Conservation (phyloP, 139 green algal species). For the Picochlorum sp. region DNA sequence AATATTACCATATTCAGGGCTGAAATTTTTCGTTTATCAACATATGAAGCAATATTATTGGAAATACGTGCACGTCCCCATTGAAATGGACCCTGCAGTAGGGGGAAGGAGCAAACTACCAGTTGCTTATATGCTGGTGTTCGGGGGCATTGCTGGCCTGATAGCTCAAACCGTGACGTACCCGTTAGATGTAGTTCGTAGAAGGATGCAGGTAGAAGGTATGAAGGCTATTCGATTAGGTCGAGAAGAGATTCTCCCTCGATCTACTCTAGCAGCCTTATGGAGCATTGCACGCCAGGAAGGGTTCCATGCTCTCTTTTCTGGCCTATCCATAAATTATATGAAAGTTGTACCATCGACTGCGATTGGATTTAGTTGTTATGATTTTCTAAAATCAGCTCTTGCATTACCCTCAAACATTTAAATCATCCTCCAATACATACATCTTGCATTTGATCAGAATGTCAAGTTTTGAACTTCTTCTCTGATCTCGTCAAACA, state of each 20-base stretch:
- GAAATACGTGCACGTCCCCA: background rate
- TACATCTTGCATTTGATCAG: slow-evolving; percentile 13
- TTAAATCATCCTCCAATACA: slow-evolving; percentile 40
- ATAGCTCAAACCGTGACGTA: slow-evolving; percentile 77
- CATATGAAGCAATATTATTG: slow-evolving; percentile 51
- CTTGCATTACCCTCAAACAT: slow-evolving; percentile 39
- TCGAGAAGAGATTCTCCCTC: background rate
- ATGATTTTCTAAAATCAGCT: slow-evolving; percentile 62
- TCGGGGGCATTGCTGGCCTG: slow-evolving; percentile 69
- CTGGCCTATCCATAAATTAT: slow-evolving; percentile 83
- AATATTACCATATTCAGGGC: slow-evolving; percentile 87
- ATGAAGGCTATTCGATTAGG: slow-evolving; percentile 1
- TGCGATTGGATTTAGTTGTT: slow-evolving; percentile 84
- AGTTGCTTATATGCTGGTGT: slow-evolving; percentile 59
- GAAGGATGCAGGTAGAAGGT: slow-evolving; percentile 74
- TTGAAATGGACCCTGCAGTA: background rate
- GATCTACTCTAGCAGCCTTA: slow-evolving; percentile 38
- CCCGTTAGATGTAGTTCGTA: slow-evolving; percentile 79
- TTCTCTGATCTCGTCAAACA: slow-evolving; percentile 21
- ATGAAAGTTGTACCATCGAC: slow-evolving; percentile 91
- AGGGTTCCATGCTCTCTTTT: slow-evolving; percentile 42
- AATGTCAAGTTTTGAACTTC: slow-evolving; percentile 19
- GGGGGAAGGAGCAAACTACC: slow-evolving; percentile 28
- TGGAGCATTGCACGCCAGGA: slow-evolving; percentile 22
- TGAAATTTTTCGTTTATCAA: slow-evolving; percentile 92